A percentile compares a stretch with the other conserved stretches of the same genome.
phyloP scores from a whole-genome alignment of 306 rosid genomes.

The Castanea crenata region DNA sequence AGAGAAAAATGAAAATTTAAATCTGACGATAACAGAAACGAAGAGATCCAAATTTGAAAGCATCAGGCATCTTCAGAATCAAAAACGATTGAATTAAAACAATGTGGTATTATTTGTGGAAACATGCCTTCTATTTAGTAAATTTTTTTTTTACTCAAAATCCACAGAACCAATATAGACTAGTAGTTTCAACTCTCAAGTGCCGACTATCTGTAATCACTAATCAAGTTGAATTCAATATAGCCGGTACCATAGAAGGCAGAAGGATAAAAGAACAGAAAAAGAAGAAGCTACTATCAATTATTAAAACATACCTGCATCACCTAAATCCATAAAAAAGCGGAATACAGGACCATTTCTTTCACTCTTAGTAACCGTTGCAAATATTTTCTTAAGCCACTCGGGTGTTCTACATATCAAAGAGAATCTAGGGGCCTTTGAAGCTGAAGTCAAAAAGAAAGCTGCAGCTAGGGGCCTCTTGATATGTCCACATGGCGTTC shows the following conservation, averaged over 20 bases:
- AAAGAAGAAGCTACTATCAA: background rate
- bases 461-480: conserved; percentile 84
- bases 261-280: no score
- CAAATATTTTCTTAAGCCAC: conserved; percentile 90
- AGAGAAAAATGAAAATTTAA: no score
- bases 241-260: no score
- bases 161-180: no score
- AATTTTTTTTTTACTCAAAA: no score
- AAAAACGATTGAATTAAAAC: no score
- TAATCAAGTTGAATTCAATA: background rate
- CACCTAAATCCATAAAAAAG: conserved; percentile 94
- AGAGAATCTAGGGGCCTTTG: background rate
- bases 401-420: conserved; percentile 71
- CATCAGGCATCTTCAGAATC: no score
- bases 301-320: conserved; percentile 67
- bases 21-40: no score
- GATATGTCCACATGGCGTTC: conserved; percentile 72
- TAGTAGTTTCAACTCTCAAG: no score
- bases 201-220: no score
- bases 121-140: conserved; percentile 52
- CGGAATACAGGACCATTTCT: conserved; percentile 93
- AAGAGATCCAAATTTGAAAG: no score
- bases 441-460: conserved; percentile 81
- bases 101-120: no score
- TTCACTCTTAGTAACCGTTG: conserved; percentile 73